Base-by-base conservation (phyloP, 2,329 filamentous ascomycete species). In the Aspergillus pseudotamarii region DNA sequence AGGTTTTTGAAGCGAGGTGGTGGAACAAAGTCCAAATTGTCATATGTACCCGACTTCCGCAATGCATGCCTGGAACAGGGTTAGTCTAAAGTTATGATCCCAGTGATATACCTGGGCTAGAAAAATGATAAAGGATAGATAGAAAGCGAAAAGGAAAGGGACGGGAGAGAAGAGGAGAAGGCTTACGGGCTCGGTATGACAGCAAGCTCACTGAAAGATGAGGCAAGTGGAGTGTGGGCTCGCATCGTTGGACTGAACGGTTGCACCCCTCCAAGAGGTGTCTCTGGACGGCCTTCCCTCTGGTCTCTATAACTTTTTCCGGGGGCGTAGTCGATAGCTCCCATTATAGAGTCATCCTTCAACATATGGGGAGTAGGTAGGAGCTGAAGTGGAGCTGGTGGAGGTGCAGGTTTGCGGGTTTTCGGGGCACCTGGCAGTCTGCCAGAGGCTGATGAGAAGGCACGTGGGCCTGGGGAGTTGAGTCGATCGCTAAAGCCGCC, bases 111-210 rank as follows among this genome's bases (percentile, higher is more conserved):
- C 48, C 6, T 34, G 16, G 30, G 16, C n/a, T 32, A 14, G 26
- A 30, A 19, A 41, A 26, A 6, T 14, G 23, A 21, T 32, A 28
- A 36, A 54, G 26, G 38, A 34, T 4, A 12, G 11, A 3, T 11
- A 34, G 12, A 4, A 12, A 12, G 11, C 12, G 5, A 30, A 23
- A 41, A 30, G 28, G 32, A 38, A 50, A 28, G 36, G 28, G 5
- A 59, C 12, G 66, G 3, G 16, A 19, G 19, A 41, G n/a, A n/a
- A 41, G 16, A 41, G 12, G 16, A n/a, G 11, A 36, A 30, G 66
- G 91, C 91, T 91, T 88, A 94, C 88, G 95, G 93, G 85, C 93
- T 97, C 43, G 95, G 95, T 67, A 99, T 88, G 10, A 86, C 85
- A 14, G 90, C 80, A 65, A 98, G 88, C 63, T 98, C 94, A 61